These are phyloP conservation scores for Claviceps quebecensis DNA, from an alignment of 2,329 filamentous ascomycete species.

Conservation along the genomic window DNA sequence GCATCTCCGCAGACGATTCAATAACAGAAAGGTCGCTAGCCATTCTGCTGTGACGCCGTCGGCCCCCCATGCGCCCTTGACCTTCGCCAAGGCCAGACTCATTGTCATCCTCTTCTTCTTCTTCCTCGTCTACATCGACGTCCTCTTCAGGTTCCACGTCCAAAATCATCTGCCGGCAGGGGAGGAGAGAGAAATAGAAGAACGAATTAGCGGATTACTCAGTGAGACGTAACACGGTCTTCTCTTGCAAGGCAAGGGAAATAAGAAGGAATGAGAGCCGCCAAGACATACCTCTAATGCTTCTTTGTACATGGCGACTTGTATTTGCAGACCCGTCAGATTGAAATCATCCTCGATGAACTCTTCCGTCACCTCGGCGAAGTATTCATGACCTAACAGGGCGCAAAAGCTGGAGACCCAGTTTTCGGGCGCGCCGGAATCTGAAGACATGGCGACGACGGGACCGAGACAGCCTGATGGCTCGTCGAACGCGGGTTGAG, in stretches of 20 bases:
- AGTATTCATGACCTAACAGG: conserved; percentile 92
- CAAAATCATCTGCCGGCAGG: conserved; percentile 65
- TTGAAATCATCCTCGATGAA: conserved; percentile 99
- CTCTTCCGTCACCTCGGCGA: conserved; percentile 95
- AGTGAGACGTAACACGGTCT: not conserved
- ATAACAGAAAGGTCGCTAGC: conserved; percentile 89
- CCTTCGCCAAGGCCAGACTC: conserved; percentile 47
- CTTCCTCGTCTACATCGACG: conserved; percentile 73
- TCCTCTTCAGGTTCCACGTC: conserved; percentile 95
- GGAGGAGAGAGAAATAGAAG: not conserved
- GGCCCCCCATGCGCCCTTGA: conserved; percentile 35
- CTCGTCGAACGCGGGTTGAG: conserved; percentile 3
- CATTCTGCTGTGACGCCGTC: conserved; percentile 70
- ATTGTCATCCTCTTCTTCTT: conserved; percentile 61
- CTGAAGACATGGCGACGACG: conserved; percentile 37
- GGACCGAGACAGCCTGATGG: not conserved
- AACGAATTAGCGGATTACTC: not conserved
- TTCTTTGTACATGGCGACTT: conserved; percentile 98
- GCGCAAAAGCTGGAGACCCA: conserved; percentile 98
- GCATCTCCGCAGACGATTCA: conserved; percentile 92
- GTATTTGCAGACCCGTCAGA: conserved; percentile 82
- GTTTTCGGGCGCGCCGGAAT: conserved; percentile 58
- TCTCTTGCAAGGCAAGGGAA: not conserved
- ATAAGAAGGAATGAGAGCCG: not conserved
- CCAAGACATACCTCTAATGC: conserved; percentile 58